Base-by-base conservation (phyloP, 2,329 filamentous ascomycete genomes). In the Ceratocystis cubensis region DNA sequence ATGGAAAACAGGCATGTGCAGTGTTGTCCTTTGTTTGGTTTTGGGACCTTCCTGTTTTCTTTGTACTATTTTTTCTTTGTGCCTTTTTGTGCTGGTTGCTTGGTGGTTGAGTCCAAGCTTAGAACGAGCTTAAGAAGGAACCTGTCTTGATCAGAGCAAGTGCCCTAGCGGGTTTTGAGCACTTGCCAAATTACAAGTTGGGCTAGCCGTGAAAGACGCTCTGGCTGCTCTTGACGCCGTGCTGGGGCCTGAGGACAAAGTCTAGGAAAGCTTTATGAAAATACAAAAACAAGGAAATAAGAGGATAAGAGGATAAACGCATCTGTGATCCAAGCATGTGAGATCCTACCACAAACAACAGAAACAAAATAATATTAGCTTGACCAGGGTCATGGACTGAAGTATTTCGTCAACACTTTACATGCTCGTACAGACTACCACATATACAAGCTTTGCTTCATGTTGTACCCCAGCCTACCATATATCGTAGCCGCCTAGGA, bases 101-200 rank as follows among this genome's bases (percentile, higher is more conserved):
- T 59, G 56, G 56, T 59, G 56, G 56, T 59, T 59, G 56, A n/a
- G 56, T 59, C 56, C 56, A 59, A 59, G 56, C 56, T 59, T 8
- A 59, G 30, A 59, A 20, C 56, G 28, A 59, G 56, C 56, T 59
- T 33, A n/a, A 30, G 56, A 59, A 59, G 56, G 56, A 59, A 59
- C 25, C 56, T 59, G 56, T 59, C 28, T 59, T 30, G 25, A 59
- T 37, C n/a, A 41, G 15, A 33, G 56, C 56, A 59, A 5, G 56
- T 59, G 56, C 56, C 56, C 28, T 37, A n/a, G 56, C 33, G 56
- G 48, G 5, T n/a, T 5, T 17, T 25, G 56, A 59, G 56, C 56
- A 59, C 28, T 59, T 59, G 56, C 56, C 56, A 59, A 59, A n/a
- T 30, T 33, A 59, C 30, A 59, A n/a, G 28, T 8, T 8, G 56